Evolutionary conservation across 352 stramenopile genomes (phyloP), one percentile per base, ranked within the genome.

Genomic region (Poterioochromonas sp.): DNA sequence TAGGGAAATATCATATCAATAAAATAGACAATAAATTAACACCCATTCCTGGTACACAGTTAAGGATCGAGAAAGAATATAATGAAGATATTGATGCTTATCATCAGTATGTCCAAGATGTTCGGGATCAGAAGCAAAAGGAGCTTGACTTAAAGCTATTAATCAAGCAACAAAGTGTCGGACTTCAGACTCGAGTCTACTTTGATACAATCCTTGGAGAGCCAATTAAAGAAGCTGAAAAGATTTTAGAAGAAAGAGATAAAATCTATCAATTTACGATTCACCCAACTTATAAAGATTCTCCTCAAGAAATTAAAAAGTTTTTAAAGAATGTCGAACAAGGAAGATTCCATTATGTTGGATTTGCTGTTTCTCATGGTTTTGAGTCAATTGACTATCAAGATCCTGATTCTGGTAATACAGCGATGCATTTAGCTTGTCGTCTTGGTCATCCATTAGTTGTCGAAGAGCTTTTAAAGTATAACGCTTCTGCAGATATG

Each of bases 381-480:
- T 76, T 39, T 44, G 29, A 64, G 15, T 76, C 39, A 5, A 63
- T 76, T 62, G 35, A 76, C 32, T 76, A 41, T 37, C 69, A 76
- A 63, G 18, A 69, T 22, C 62, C 62, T 26, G 11, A 60, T 39
- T 58, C 11, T 29, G 69, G 69, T 11, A 64, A 76, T 64, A 76
- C 43, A 15, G 39, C 40, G 5, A 15, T 76, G 39, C 69, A 76
- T 44, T 5, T 76, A 32, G 69, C 69, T 32, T 8, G 2, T 18
- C 29, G 5, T 37, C 12, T 22, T 15, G 69, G 69, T 8, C 29
- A 76, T 64, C 5, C n/a, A 22, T 12, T 70, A 12, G 39, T 39
- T 41, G 43, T 37, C 5, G 69, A 76, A 64, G 69, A 76, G 69
- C 39, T 76, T 37, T 32, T 76, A 22, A 76, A 76, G 37, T 76